Evolutionary conservation across 169 alveolate species (phyloP).

Genomic region (Plasmodium malariae): DNA sequence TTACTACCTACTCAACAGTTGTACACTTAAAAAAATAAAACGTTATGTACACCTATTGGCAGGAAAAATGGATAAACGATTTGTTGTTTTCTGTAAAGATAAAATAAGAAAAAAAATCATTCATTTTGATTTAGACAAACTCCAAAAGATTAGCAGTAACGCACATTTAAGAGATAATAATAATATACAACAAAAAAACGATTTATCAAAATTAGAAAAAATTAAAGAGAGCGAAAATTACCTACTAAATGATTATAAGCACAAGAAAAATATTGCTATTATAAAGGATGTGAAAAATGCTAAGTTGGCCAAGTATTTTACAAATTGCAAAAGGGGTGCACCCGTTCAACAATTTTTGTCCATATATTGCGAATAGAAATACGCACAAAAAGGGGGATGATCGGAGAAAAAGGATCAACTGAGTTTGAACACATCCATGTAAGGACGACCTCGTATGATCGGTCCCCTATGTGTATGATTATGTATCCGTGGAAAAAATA

Average conservation of each 20-base stretch:
- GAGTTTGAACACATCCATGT: background rate
- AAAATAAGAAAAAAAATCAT: slow-evolving; percentile 11
- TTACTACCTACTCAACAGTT: background rate
- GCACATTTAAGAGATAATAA: background rate
- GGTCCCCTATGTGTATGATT: too few relatives aligned
- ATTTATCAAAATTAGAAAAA: background rate
- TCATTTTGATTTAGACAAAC: slow-evolving; percentile 11
- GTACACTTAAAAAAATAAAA: background rate
- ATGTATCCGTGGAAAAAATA: too few relatives aligned
- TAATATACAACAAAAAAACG: background rate
- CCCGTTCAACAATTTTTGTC: slow-evolving; percentile 20
- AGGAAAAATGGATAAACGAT: background rate
- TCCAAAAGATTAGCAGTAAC: background rate
- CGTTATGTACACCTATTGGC: slow-evolving; percentile 4
- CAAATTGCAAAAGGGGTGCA: slow-evolving; percentile 21
- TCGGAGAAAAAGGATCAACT: background rate
- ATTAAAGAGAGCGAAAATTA: slow-evolving; percentile 14
- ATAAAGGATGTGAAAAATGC: slow-evolving; percentile 4
- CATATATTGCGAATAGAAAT: background rate
- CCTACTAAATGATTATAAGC: slow-evolving; percentile 50
- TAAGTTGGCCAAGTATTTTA: slow-evolving; percentile 34
- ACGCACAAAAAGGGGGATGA: too few relatives aligned
- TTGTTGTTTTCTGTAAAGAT: slow-evolving; percentile 2
- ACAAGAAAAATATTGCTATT: slow-evolving; percentile 18
- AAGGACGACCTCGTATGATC: too few relatives aligned